Conservation (phyloP, 306 rosid species). For the Erythrophleum fordii region DNA sequence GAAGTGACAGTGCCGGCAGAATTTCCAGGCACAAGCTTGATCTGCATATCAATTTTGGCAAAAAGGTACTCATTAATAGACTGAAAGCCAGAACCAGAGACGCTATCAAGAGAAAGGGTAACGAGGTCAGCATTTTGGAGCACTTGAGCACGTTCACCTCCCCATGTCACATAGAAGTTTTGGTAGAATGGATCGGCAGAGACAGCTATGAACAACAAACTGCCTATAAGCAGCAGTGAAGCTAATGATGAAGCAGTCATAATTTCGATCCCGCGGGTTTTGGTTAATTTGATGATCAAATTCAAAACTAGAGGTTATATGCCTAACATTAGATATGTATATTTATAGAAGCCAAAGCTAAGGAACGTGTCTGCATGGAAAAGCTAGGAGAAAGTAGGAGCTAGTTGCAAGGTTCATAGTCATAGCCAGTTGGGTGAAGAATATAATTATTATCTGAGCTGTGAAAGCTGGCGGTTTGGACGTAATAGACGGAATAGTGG, state of each 20-base stretch:
- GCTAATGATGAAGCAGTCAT: background rate
- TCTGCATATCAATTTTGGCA: conserved; percentile 67
- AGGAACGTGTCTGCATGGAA: background rate
- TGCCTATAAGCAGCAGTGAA: background rate
- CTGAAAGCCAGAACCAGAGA: conserved; percentile 61
- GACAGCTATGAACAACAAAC: background rate
- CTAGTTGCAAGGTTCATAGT: background rate
- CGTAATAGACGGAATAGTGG: background rate
- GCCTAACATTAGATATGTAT: background rate
- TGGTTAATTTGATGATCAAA: background rate
- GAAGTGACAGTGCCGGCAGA: conserved; percentile 65
- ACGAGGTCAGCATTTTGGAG: conserved; percentile 48
- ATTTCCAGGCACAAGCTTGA: conserved; percentile 69
- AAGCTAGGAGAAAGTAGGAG: background rate
- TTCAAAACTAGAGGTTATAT: background rate
- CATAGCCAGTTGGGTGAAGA: conserved; percentile 12
- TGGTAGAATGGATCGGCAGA: conserved; percentile 15
- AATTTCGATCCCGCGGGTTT: background rate
- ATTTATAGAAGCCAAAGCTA: background rate
- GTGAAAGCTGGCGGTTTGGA: background rate
- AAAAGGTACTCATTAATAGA: conserved; percentile 59
- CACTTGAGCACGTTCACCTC: conserved; percentile 56
- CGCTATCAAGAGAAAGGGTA: conserved; percentile 47
- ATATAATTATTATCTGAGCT: background rate
- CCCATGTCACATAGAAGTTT: conserved; percentile 56